Base-by-base conservation (phyloP, 768 basidiomycete genomes). In the Leccinellum rugosiceps region DNA sequence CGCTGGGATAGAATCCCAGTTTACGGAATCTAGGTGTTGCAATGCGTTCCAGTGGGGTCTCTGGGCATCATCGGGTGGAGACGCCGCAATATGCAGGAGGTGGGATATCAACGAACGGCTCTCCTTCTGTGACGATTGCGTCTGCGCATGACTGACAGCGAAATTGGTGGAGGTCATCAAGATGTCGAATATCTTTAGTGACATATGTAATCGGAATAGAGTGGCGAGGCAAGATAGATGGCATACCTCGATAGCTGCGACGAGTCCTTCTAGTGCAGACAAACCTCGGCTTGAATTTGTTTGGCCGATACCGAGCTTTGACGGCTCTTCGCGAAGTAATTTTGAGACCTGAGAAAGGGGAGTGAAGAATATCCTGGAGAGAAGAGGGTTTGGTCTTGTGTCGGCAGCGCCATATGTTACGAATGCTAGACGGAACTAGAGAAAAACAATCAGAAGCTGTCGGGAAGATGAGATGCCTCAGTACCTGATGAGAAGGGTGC, bases 261-360 rank as follows among this genome's bases (percentile, higher is more conserved):
- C 84, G 13, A 88, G 68, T 8, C 85, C 89, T 57, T 91, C 89
- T 7, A 91, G 72, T 4, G 85, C 84, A 26, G 86, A 85, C 80
- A 88, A 79, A 1, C 87, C 87, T 28, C 68, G 68, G 8, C 67
- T 80, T 8, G 77, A 77, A 46, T 75, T 77, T 1, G 82, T 82
- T 56, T 76, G 72, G 3, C 87, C 87, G 17, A 90, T 75, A 2
- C 85, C 87, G 6, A 86, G 70, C 31, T 76, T 78, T 11, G 65
- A 60, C 3, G 80, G 76, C 1, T 83, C 78, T 17, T 76, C 74
- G 14, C 73, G 74, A 58, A 87, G 72, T 50, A 81, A 77, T 53
- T 74, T 77, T 4, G 75, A 66, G 38, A 85, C 72, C 4, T 64
- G 54, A 1, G 60, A 56, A 35, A 76, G 70, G 2, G 80, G 79